Percentiles rank a stretch among this genome's conserved stretches.
These are phyloP conservation scores for Ceratocystis variospora DNA, from an alignment of 2,329 filamentous ascomycete genomes.

Conservation along the genomic window DNA sequence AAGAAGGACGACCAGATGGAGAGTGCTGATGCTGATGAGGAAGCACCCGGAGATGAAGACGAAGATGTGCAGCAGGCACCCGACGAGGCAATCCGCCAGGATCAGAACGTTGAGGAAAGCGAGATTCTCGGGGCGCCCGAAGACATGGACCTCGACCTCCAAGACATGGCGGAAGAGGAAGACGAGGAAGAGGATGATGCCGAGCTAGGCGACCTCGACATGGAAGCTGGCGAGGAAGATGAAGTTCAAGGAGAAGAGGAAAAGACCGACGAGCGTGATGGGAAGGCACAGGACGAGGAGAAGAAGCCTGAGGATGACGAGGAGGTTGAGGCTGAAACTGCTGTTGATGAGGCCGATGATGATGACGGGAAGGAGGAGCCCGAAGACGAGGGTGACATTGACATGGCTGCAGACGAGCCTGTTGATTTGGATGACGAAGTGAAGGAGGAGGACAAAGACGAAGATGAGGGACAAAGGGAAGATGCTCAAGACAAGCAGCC, in stretches of 20 bases:
- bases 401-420: conserved; percentile 19
- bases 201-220: conserved; percentile 44
- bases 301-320: conserved; percentile 40
- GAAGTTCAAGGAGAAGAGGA: conserved; percentile 29
- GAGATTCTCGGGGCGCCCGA: conserved; percentile 74
- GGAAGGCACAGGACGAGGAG: conserved; percentile 48
- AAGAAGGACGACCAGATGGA: conserved; percentile 38
- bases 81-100: conserved; percentile 45
- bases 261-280: conserved; percentile 25
- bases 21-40: conserved; percentile 21
- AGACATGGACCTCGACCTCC: conserved; percentile 72
- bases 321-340: conserved; percentile 32
- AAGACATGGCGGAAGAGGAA: conserved; percentile 42
- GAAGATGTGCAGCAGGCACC: conserved; percentile 40
- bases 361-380: conserved; percentile 25
- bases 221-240: conserved; percentile 27
- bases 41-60: conserved; percentile 26
- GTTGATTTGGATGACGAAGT: conserved; percentile 28
- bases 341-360: conserved; percentile 23
- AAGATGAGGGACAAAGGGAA: conserved; percentile 39
- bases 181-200: conserved; percentile 34
- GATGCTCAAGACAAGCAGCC: conserved; percentile 29
- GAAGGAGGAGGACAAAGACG: conserved; percentile 19
- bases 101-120: conserved; percentile 68
- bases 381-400: conserved; percentile 18